phyloP scores from a whole-genome alignment of 768 basidiomycete species.

The Boletus sp. region DNA sequence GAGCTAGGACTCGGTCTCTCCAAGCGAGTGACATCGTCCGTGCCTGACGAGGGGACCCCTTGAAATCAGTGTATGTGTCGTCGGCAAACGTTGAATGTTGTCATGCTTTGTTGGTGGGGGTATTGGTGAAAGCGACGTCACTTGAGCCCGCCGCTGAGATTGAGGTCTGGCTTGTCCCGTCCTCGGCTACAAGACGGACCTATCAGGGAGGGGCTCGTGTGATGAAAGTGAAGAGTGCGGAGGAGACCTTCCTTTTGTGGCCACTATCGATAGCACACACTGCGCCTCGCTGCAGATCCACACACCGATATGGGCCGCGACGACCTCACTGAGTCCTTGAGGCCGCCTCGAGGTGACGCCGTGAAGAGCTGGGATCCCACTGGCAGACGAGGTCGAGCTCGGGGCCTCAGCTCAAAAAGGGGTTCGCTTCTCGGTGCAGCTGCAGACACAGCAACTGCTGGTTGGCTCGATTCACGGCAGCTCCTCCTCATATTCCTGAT shows the following conservation, averaged over 20 bases:
- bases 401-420: slow-evolving; percentile 32
- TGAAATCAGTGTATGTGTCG: neutral
- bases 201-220: neutral
- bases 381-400: slow-evolving; percentile 16
- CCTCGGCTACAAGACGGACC: neutral
- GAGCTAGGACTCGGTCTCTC: neutral
- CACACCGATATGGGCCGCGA: slow-evolving; percentile 23
- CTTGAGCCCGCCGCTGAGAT: too few relatives aligned
- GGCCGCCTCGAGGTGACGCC: slow-evolving; percentile 40
- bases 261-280: neutral
- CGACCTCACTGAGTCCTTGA: slow-evolving; percentile 30
- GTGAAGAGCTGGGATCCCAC: slow-evolving; percentile 30
- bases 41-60: neutral
- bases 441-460: slow-evolving; percentile 9
- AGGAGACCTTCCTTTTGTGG: slow-evolving; percentile 9
- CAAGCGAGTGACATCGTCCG: neutral
- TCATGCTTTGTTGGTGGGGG: slow-evolving; percentile 8
- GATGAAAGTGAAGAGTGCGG: slow-evolving; percentile 3
- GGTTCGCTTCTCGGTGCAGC: slow-evolving; percentile 5
- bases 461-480: neutral
- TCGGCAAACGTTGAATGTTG: slow-evolving; percentile 7
- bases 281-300: slow-evolving; percentile 27
- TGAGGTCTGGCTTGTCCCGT: neutral
- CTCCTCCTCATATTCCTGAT: neutral
- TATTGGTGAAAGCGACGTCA: neutral